Conservation (phyloP, 805 yeast species). For the Lachancea cidri region DNA sequence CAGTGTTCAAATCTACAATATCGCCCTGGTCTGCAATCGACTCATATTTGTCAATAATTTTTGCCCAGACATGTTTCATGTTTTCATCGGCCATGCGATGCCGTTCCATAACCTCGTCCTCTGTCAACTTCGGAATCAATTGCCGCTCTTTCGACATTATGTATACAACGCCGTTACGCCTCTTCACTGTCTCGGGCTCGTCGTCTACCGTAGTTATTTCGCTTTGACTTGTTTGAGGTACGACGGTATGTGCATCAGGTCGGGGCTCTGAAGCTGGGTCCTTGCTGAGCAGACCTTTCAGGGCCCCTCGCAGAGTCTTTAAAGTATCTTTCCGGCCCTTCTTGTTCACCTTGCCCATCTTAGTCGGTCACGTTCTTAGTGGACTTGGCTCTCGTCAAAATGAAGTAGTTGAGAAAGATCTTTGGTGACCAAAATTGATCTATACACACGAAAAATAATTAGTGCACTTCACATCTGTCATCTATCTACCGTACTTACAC, state of each 20-base stretch:
- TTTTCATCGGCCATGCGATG: slow-evolving; percentile 33
- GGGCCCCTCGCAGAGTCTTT: slow-evolving; percentile 18
- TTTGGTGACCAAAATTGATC: not conserved
- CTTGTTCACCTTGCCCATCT: slow-evolving; percentile 10
- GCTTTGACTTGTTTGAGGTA: not conserved
- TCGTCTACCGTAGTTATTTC: not conserved
- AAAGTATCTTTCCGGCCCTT: slow-evolving; percentile 13
- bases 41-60: slow-evolving; percentile 49
- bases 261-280: not conserved
- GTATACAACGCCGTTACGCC: slow-evolving; percentile 19
- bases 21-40: slow-evolving; percentile 53
- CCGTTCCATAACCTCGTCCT: slow-evolving; percentile 30
- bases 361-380: not conserved
- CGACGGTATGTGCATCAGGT: not conserved
- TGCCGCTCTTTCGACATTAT: slow-evolving; percentile 30
- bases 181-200: not conserved
- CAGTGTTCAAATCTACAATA: slow-evolving; percentile 58
- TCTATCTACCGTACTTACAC: slow-evolving; percentile 34
- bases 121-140: slow-evolving; percentile 29
- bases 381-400: not conserved
- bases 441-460: not conserved
- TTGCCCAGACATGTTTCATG: slow-evolving; percentile 42
- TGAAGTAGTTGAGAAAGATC: not conserved
- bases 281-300: slow-evolving; percentile 17
- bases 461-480: not conserved